Base-by-base conservation (phyloP, 371 early-diverging fungal genomes). In the Sanchytrium tribonematis region DNA sequence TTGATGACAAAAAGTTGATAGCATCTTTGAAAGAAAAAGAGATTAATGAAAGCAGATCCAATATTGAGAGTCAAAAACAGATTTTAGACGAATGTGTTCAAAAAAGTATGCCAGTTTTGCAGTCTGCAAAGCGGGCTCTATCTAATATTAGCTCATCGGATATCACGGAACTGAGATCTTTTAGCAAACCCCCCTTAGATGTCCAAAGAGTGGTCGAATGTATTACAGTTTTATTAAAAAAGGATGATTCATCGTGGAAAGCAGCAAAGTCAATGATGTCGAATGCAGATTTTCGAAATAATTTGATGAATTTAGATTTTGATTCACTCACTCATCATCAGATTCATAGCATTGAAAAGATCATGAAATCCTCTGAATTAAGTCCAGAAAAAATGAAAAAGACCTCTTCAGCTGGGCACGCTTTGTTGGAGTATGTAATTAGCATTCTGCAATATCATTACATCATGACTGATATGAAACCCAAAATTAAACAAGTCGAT, bases 191-290 rank as follows among this genome's bases (percentile, higher is more conserved):
- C 1, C 82, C 83, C 17, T 79, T 79, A 68, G 83, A 82, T 69
- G 83, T 83, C 48, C 83, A 83, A 71, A 83, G 82, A 71, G 83
- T 83, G n/a, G 82, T 82, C 72, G 83, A 83, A 73, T 82, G 83
- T 71, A 74, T 83, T 32, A 80, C 80, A 70, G 79, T 81, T 69
- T 76, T 83, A 70, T 82, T 82, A 71, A 77, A 77, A 12, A 82
- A 81, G 74, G 81, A 82, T 66, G 83, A 83, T 71, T 79, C 81
- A 1, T 81, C 81, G 1, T 83, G 83, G 83, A 83, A 83, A 74
- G 78, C 79, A 68, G 82, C 82, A 1, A 83, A 83, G 68, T 76
- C 77, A 22, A 83, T 83, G 83, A 83, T 83, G 83, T 81, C 82
- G 0, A 78, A 78, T 29, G 78, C 74, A 31, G 83, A 82, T 69